Percentiles rank a stretch among this genome's conserved stretches.
phyloP scores from a whole-genome alignment of 495 filamentous ascomycete genomes.

The Podospora comata region DNA sequence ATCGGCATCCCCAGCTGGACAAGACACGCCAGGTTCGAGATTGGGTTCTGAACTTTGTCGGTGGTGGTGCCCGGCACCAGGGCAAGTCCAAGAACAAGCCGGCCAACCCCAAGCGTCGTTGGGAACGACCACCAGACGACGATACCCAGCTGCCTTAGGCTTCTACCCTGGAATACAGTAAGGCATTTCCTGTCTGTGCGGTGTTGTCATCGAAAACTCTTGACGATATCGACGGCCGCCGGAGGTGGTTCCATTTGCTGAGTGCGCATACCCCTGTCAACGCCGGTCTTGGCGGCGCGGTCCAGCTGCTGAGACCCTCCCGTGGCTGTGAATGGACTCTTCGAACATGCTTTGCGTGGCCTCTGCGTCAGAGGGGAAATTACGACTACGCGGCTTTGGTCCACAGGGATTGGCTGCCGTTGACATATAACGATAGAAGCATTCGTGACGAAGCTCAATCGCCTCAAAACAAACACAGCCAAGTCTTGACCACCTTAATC shows the following conservation, averaged over 20 bases:
- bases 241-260: slow-evolving; percentile 1
- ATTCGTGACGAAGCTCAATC: background rate
- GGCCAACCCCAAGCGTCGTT: slow-evolving; percentile 13
- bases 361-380: slow-evolving; percentile 19
- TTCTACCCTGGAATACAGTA: background rate
- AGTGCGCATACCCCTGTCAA: background rate
- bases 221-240: background rate
- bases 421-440: background rate
- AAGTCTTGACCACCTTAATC: background rate
- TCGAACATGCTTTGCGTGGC: background rate
- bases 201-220: background rate
- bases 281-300: slow-evolving; percentile 1
- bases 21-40: slow-evolving; percentile 67
- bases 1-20: slow-evolving; percentile 49
- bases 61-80: slow-evolving; percentile 15
- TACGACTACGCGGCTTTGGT: slow-evolving; percentile 8
- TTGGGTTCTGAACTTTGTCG: slow-evolving; percentile 75
- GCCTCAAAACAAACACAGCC: background rate
- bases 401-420: background rate
- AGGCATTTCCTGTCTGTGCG: background rate
- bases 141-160: slow-evolving; percentile 25
- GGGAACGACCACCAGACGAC: slow-evolving; percentile 23
- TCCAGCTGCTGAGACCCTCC: background rate
- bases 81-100: background rate
- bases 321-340: slow-evolving; percentile 15